Base-by-base conservation (phyloP, 2,329 filamentous ascomycete genomes). In the Clonostachys rhizophaga region DNA sequence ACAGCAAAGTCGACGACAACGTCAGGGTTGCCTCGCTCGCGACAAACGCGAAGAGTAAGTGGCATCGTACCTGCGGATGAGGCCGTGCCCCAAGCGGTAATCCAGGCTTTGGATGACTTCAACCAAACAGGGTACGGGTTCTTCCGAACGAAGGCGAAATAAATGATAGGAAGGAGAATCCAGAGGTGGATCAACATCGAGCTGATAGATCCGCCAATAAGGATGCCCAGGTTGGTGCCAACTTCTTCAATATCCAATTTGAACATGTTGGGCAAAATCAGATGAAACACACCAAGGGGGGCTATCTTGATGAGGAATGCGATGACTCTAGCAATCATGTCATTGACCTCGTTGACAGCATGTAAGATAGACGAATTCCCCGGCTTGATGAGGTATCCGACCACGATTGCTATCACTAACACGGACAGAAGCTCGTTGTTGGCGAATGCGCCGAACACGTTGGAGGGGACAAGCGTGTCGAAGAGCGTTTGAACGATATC, bases 31-130 rank as follows among this genome's bases (percentile, higher is more conserved):
- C 67, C 66, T 5, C 65, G 64, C 13, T 60, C 68, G 9, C 64
- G 54, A 6, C 66, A 62, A 16, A 65, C 69, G 13, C 64, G 61
- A 43, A 78, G 65, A 3, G 75, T 76, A 13, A 78, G 68, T 0
- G 75, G 69, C 18, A 79, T 61, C 2, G 75, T 79, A 7, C 74
- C 75, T 12, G 75, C 75, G 3, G 71, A 76, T 2, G 73, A 76
- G 1, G 75, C 74, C 11, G 74, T 71, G 37, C 75, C 75, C 75
- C 75, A 79, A 1, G 74, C 75, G 2, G 75, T 78, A 44, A 78
- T 64, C 76, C 75, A 79, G 0, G 75, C 74, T 0, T 70, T 71
- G 4, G 72, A 72, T 49, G 67, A 69, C 49, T 67, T 71, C 49
- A 74, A 16, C 74, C 75, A 78, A 54, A 69, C 64, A 0, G 62